A percentile compares a stretch with the other conserved stretches of the same genome.
These are phyloP conservation scores for Coniosporium tulheliwenetii DNA, from an alignment of 2,329 filamentous ascomycete genomes.

Conservation along the genomic window DNA sequence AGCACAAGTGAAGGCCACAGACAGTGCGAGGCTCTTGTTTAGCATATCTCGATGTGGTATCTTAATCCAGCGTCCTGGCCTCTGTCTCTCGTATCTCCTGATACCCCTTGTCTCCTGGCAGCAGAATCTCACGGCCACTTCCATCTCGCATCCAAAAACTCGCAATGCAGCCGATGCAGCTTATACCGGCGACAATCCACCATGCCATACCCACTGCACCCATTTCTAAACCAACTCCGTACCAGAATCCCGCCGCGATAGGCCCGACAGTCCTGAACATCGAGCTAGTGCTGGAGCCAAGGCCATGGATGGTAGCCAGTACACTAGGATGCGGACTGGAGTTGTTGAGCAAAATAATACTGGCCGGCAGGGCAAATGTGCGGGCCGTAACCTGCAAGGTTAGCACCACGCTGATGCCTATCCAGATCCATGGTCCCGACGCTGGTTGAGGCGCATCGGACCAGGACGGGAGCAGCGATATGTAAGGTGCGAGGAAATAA, in stretches of 20 bases:
- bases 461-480: slow-evolving; percentile 49
- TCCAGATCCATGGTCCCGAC: slow-evolving; percentile 45
- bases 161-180: slow-evolving; percentile 39
- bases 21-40: no score
- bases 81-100: no score
- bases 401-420: slow-evolving; percentile 46
- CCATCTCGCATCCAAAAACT: slow-evolving; percentile 50
- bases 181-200: slow-evolving; percentile 40
- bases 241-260: slow-evolving; percentile 36
- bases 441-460: slow-evolving; percentile 31
- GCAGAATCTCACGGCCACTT: slow-evolving; percentile 42
- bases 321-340: slow-evolving; percentile 38
- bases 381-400: slow-evolving; percentile 56
- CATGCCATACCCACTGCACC: slow-evolving; percentile 41
- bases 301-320: slow-evolving; percentile 41
- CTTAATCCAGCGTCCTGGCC: not conserved
- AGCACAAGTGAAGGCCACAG: no score
- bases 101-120: slow-evolving; percentile 30
- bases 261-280: slow-evolving; percentile 41
- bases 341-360: slow-evolving; percentile 44
- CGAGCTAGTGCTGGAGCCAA: slow-evolving; percentile 39
- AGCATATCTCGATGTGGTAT: no score
- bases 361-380: slow-evolving; percentile 48
- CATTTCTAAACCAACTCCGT: slow-evolving; percentile 36
- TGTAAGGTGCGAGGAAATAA: slow-evolving; percentile 54